phyloP scores from a whole-genome alignment of 768 basidiomycete genomes.

The Lactarius pseudohatsudake region DNA sequence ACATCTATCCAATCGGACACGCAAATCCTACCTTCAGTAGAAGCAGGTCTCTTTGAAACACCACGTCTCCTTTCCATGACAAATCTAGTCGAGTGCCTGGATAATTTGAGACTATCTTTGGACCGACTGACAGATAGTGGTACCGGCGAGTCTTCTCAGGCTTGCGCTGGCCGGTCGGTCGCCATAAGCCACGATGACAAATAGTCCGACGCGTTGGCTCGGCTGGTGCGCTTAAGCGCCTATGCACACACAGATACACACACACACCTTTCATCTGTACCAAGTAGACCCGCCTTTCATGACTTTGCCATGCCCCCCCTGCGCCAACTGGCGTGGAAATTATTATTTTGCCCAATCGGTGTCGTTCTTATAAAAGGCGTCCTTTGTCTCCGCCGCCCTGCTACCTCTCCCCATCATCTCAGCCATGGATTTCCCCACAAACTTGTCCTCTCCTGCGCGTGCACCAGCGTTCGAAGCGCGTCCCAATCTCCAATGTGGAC shows the following conservation, averaged over 20 bases:
- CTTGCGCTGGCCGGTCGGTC: too few relatives aligned
- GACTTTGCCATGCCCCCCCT: background rate
- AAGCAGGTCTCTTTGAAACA: slow-evolving; percentile 60
- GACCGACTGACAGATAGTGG: background rate
- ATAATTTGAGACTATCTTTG: background rate
- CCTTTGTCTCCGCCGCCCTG: background rate
- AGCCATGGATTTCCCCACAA: background rate
- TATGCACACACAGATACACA: background rate
- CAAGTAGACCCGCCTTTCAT: slow-evolving; percentile 12
- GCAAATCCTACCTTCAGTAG: slow-evolving; percentile 65
- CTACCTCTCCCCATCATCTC: slow-evolving; percentile 1
- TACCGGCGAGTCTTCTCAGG: too few relatives aligned
- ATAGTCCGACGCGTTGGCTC: background rate
- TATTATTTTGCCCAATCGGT: background rate
- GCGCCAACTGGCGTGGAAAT: slow-evolving; percentile 5
- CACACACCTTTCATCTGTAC: background rate
- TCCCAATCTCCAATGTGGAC: background rate
- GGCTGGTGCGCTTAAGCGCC: background rate
- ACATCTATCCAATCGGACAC: slow-evolving; percentile 25
- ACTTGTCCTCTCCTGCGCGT: slow-evolving; percentile 6
- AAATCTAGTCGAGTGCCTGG: background rate
- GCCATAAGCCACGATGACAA: background rate
- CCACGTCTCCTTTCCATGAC: slow-evolving; percentile 68
- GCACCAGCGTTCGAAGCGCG: slow-evolving; percentile 8
- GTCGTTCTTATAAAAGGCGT: slow-evolving; percentile 4